These are phyloP conservation scores for Irpex sp. DNA, from an alignment of 1,284 basidiomycete genomes.

Conservation along the genomic window DNA sequence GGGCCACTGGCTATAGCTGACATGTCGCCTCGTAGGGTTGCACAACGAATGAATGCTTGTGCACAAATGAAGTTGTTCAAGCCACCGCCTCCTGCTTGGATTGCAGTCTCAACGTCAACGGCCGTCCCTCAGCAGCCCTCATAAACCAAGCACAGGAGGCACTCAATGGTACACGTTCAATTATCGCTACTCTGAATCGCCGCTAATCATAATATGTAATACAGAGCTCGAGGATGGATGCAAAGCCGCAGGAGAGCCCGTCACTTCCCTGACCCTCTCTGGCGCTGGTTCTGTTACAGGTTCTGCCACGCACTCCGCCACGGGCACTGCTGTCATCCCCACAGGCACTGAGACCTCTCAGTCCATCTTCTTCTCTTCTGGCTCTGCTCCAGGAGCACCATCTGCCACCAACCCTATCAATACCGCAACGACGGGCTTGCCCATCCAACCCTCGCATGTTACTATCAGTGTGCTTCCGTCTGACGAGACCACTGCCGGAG, in stretches of 20 bases:
- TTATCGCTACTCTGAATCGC: neutral
- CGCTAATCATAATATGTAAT: neutral
- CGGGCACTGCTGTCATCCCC: neutral
- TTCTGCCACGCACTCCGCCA: neutral
- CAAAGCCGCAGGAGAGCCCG: neutral
- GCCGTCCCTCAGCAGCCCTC: neutral
- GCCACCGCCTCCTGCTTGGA: neutral
- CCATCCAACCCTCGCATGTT: neutral
- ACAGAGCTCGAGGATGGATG: conserved; percentile 2
- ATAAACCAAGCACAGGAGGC: neutral
- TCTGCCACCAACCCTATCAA: neutral
- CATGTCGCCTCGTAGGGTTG: neutral
- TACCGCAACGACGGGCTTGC: neutral
- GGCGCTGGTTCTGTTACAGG: neutral
- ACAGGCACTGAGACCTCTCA: neutral
- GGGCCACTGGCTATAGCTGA: neutral
- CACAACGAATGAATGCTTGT: neutral
- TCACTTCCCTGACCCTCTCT: conserved; percentile 4
- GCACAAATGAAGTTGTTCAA: neutral
- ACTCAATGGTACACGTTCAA: neutral
- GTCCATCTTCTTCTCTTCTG: neutral
- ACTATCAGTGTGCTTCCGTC: neutral
- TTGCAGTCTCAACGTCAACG: neutral
- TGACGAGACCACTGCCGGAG: neutral
- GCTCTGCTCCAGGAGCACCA: neutral